Evolutionary conservation across 2,329 filamentous ascomycete genomes (phyloP).

Genomic region (Neonectria ditissima): DNA sequence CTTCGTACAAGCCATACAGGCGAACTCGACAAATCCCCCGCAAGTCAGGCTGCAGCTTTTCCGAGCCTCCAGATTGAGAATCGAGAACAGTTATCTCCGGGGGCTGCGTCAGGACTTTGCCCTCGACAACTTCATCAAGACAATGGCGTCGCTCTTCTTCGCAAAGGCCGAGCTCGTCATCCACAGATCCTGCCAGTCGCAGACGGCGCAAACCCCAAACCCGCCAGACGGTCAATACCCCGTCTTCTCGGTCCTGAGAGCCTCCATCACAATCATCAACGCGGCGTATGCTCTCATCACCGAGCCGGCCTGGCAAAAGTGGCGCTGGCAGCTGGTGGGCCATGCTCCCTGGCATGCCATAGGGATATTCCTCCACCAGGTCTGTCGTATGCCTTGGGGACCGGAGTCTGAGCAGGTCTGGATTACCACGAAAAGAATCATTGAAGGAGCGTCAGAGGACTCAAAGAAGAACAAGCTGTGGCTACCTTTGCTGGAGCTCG

Average conservation of each 20-base stretch:
- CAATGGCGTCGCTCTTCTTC: constrained; percentile 43
- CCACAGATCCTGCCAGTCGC: constrained; percentile 18
- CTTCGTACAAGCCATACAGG: constrained; percentile 34
- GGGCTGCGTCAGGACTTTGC: constrained; percentile 16
- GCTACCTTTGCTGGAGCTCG: constrained; percentile 30
- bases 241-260: constrained; percentile 9
- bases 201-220: not conserved
- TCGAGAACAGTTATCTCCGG: constrained; percentile 28
- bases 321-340: constrained; percentile 48
- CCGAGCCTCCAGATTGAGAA: constrained; percentile 21
- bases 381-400: constrained; percentile 37
- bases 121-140: constrained; percentile 34
- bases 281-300: constrained; percentile 37
- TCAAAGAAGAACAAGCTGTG: constrained; percentile 31
- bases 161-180: constrained; percentile 44
- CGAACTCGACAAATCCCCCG: constrained; percentile 15
- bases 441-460: constrained; percentile 14
- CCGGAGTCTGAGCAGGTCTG: constrained; percentile 39
- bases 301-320: constrained; percentile 38
- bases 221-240: not conserved
- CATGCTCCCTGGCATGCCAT: constrained; percentile 46
- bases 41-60: constrained; percentile 28
- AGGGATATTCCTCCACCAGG: constrained; percentile 38
- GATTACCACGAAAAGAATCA: constrained; percentile 27
- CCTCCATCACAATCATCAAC: constrained; percentile 37